Conservation (phyloP, 106 monocot species). For the Dioscorea zingiberensis region DNA sequence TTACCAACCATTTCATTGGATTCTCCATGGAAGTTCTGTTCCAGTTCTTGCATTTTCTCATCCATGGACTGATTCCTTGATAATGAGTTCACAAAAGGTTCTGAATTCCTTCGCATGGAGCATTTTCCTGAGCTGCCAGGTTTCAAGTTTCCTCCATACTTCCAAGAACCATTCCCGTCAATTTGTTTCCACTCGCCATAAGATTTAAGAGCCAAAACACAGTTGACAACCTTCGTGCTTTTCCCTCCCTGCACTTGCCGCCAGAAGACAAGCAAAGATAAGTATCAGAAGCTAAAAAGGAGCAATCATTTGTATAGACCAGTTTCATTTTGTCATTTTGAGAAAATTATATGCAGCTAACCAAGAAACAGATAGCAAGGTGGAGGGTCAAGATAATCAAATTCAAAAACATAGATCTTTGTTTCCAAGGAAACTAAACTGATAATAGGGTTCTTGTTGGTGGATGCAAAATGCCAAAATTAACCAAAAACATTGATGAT, state of each 20-base stretch:
- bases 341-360: too few relatives aligned
- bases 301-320: too few relatives aligned
- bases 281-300: not conserved
- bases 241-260: conserved; percentile 69
- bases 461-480: too few relatives aligned
- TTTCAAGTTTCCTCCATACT: conserved; percentile 56
- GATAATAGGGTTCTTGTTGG: too few relatives aligned
- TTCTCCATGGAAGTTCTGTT: conserved; percentile 27
- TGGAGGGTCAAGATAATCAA: not conserved
- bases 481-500: too few relatives aligned
- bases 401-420: too few relatives aligned
- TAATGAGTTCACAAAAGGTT: conserved; percentile 56
- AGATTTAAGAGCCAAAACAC: conserved; percentile 76
- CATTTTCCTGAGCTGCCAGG: conserved; percentile 41
- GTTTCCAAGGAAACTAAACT: too few relatives aligned
- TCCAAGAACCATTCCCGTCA: conserved; percentile 51
- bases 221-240: conserved; percentile 66
- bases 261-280: not conserved
- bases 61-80: conserved; percentile 31
- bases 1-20: conserved; percentile 70
- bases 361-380: too few relatives aligned
- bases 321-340: too few relatives aligned
- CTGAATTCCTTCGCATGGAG: conserved; percentile 66
- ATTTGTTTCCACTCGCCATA: conserved; percentile 65
- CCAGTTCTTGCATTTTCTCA: conserved; percentile 37